phyloP scores from a whole-genome alignment of 108 stramenopile species.

The Skeletonema potamos region DNA sequence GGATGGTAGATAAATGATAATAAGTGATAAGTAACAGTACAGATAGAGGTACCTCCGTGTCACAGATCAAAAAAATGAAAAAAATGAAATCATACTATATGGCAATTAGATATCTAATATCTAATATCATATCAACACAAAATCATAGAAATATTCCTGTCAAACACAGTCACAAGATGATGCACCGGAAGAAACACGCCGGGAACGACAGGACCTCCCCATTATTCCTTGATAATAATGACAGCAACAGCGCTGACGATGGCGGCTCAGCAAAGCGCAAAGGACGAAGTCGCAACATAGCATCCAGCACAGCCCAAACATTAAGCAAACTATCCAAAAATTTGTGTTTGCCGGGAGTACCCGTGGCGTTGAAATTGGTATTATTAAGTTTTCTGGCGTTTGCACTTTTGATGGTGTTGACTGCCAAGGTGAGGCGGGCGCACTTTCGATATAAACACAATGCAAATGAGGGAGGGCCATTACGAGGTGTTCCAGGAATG shows the following conservation, averaged over 20 bases:
- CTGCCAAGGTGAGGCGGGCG: constrained; percentile 24
- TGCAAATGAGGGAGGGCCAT: constrained; percentile 4
- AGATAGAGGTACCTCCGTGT: too few species aligned
- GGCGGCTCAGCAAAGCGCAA: constrained; percentile 23
- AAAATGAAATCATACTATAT: too few species aligned
- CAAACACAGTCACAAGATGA: constrained; percentile 18
- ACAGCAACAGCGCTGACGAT: constrained; percentile 4
- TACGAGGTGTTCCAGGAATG: constrained; percentile 21
- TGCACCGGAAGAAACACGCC: constrained; percentile 38
- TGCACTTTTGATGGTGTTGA: constrained; percentile 31
- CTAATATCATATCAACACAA: too few species aligned
- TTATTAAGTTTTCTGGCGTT: constrained; percentile 31
- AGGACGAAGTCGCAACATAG: background rate
- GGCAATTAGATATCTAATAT: too few species aligned
- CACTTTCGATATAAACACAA: constrained; percentile 11
- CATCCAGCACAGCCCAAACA: background rate
- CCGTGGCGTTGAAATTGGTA: constrained; percentile 23
- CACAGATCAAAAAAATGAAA: too few species aligned
- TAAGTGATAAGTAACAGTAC: too few species aligned
- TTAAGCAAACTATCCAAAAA: background rate
- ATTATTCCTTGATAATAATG: background rate
- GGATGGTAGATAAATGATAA: too few species aligned
- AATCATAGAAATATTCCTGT: too few species aligned
- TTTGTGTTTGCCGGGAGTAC: constrained; percentile 29
- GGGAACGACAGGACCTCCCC: background rate